Evolutionary conservation across 2,329 filamentous ascomycete species (phyloP).

Genomic region (Trichoderma sp.): DNA sequence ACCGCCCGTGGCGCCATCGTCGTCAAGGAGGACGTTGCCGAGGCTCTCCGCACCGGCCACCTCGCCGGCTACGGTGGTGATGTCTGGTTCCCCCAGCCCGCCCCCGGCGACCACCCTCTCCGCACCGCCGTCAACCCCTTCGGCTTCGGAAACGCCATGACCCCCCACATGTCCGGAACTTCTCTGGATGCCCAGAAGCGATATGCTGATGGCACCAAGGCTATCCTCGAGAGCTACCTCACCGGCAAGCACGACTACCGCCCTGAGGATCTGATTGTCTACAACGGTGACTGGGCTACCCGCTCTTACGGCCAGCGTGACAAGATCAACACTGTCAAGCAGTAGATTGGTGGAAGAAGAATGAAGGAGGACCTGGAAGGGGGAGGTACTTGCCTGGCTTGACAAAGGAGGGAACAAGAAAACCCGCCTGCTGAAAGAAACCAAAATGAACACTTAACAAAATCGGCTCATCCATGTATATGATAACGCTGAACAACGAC

Average conservation of each 20-base stretch:
- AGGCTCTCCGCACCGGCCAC: slow-evolving; percentile 86
- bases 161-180: slow-evolving; percentile 97
- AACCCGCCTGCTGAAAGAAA: not conserved
- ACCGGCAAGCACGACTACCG: slow-evolving; percentile 83
- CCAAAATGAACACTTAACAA: not conserved
- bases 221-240: slow-evolving; percentile 89
- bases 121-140: slow-evolving; percentile 91
- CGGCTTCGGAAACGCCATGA: slow-evolving; percentile 97
- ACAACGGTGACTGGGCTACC: slow-evolving; percentile 88
- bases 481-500: slow-evolving; percentile 1
- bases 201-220: slow-evolving; percentile 84
- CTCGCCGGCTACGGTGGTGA: slow-evolving; percentile 86
- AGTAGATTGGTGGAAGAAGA: not conserved
- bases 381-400: not conserved
- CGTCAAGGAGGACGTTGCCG: slow-evolving; percentile 98
- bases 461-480: slow-evolving; percentile 8
- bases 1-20: slow-evolving; percentile 98
- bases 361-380: not conserved
- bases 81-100: slow-evolving; percentile 97
- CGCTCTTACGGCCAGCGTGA: slow-evolving; percentile 82
- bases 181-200: slow-evolving; percentile 97
- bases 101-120: slow-evolving; percentile 87
- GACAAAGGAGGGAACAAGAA: not conserved
- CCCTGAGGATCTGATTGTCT: slow-evolving; percentile 85
- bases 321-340: slow-evolving; percentile 32